phyloP scores from a whole-genome alignment of 331 rosid species.

The Dryas integrifolia region DNA sequence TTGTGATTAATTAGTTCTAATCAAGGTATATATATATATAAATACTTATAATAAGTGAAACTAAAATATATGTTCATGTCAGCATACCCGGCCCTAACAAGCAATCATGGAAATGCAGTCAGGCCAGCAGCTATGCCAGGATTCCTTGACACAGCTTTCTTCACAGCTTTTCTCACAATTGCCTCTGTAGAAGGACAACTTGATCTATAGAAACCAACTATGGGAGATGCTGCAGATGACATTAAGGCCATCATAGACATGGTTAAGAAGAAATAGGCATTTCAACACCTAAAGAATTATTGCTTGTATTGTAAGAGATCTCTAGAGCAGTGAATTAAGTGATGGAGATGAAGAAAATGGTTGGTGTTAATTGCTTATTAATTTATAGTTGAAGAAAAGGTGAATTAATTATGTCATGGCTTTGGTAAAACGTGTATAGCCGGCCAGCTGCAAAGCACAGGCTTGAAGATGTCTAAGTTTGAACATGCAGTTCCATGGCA shows the following conservation, averaged over 20 bases:
- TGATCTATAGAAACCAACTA: slow-evolving; percentile 20
- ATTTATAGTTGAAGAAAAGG: slow-evolving; percentile 6
- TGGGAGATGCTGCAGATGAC: slow-evolving; percentile 18
- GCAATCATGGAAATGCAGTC: slow-evolving; percentile 42
- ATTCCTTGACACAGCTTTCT: slow-evolving; percentile 26
- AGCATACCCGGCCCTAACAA: slow-evolving; percentile 30
- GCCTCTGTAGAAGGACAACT: slow-evolving; percentile 31
- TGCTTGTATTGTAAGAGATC: neutral
- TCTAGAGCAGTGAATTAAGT: neutral
- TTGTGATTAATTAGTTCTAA: neutral
- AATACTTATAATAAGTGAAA: no score
- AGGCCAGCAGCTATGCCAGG: slow-evolving; percentile 37
- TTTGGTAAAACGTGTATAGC: slow-evolving; percentile 16
- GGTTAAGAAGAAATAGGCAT: slow-evolving; percentile 6
- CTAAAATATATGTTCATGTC: no score
- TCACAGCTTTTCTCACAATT: slow-evolving; percentile 29
- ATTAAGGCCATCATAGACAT: neutral
- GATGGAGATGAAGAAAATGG: neutral
- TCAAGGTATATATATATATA: no score
- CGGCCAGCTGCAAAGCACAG: slow-evolving; percentile 1
- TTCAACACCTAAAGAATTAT: neutral
- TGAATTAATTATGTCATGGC: neutral
- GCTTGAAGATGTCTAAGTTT: slow-evolving; percentile 16
- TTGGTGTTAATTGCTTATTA: neutral
- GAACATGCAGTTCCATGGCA: slow-evolving; percentile 6